Conservation (phyloP, 1,284 basidiomycete genomes). For the Cryptococcus amylolentus region DNA sequence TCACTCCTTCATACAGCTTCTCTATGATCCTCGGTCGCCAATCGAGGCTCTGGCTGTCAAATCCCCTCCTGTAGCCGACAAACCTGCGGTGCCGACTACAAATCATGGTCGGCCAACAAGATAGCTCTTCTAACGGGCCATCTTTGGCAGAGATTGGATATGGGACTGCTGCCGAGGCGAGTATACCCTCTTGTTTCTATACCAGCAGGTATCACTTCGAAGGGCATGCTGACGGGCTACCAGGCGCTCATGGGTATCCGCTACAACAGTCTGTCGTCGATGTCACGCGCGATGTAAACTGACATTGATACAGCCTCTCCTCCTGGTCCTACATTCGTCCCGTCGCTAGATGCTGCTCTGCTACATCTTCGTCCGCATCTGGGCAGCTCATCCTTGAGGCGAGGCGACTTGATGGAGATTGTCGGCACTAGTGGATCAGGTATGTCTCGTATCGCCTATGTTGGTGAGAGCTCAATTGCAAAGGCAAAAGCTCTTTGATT, state of each 20-base stretch:
- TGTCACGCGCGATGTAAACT: background rate
- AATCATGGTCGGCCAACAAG: too few species aligned
- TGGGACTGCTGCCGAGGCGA: constrained; percentile 36
- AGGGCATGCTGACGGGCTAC: background rate
- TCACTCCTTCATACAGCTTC: too few species aligned
- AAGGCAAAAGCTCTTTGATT: constrained; percentile 32
- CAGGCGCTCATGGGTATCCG: constrained; percentile 31
- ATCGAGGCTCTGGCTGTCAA: too few species aligned
- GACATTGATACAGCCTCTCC: constrained; percentile 28
- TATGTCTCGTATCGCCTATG: constrained; percentile 14
- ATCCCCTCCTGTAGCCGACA: too few species aligned
- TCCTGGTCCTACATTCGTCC: constrained; percentile 43
- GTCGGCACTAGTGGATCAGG: constrained; percentile 44
- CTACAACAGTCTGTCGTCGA: constrained; percentile 30
- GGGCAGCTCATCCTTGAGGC: constrained; percentile 34
- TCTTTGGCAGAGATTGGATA: background rate
- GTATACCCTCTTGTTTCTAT: constrained; percentile 1
- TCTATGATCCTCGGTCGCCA: background rate
- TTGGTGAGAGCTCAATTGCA: background rate
- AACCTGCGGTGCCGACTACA: too few species aligned
- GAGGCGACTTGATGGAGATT: constrained; percentile 47
- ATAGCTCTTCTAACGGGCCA: too few species aligned
- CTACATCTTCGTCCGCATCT: constrained; percentile 26
- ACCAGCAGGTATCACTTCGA: background rate
- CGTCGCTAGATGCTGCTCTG: constrained; percentile 35